Percentiles rank a stretch among this genome's conserved stretches.
Evolutionary conservation across 1,139 yeast genomes (phyloP).

Genomic region (Blastobotrys arbuscula): DNA sequence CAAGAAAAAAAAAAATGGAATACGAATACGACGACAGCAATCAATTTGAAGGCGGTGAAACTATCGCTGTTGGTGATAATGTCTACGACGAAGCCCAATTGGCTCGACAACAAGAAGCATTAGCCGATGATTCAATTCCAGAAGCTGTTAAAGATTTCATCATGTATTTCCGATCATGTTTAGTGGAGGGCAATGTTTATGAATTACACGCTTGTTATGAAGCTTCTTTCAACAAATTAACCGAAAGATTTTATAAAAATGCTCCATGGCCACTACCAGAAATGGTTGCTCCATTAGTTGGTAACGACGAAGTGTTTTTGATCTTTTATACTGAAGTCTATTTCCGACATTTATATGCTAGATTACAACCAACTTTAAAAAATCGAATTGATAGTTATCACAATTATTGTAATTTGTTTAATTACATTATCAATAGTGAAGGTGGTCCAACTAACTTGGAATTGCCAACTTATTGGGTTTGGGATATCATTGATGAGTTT

Average conservation of each 20-base stretch:
- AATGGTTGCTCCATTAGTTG: constrained; percentile 39
- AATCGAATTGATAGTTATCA: constrained; percentile 44
- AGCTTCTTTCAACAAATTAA: constrained; percentile 41
- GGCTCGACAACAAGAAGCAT: constrained; percentile 32
- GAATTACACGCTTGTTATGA: constrained; percentile 44
- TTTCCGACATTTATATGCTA: constrained; percentile 45
- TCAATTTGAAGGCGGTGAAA: constrained; percentile 21
- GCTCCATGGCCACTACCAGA: constrained; percentile 45
- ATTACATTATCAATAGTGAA: constrained; percentile 38
- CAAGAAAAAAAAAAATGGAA: constrained; percentile 18
- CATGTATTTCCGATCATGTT: constrained; percentile 39
- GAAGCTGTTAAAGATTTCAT: constrained; percentile 42
- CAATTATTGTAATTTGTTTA: constrained; percentile 46
- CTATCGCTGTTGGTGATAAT: constrained; percentile 30
- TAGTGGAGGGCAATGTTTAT: constrained; percentile 40
- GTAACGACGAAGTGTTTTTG: constrained; percentile 41
- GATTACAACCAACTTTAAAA: constrained; percentile 40
- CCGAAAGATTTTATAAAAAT: constrained; percentile 41
- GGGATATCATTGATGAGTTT: constrained; percentile 49
- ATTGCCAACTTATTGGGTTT: constrained; percentile 44
- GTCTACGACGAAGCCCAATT: constrained; percentile 27
- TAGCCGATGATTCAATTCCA: constrained; percentile 35
- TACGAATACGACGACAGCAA: constrained; percentile 25
- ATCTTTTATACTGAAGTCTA: constrained; percentile 45
- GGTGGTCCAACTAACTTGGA: constrained; percentile 42